phyloP scores from a whole-genome alignment of 768 basidiomycete genomes.

The Hydnomerulius pinastri region DNA sequence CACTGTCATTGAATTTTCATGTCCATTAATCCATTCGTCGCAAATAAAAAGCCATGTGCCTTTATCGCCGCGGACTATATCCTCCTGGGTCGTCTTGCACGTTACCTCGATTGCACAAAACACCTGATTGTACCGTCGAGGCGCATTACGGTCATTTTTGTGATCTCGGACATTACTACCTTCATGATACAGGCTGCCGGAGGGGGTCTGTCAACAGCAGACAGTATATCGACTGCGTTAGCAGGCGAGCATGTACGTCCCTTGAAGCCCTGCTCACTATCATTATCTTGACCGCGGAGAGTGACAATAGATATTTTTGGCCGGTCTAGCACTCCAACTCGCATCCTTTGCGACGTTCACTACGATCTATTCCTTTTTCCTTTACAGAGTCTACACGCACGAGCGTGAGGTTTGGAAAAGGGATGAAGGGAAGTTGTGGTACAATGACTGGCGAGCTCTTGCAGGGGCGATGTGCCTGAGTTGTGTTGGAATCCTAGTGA shows the following conservation, averaged over 20 bases:
- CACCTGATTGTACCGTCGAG: slow-evolving; percentile 49
- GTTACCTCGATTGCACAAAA: slow-evolving; percentile 44
- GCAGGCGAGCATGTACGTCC: too few species aligned
- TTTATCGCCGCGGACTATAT: slow-evolving; percentile 45
- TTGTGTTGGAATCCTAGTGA: slow-evolving; percentile 63
- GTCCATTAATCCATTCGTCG: too few species aligned
- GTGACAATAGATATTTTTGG: slow-evolving; percentile 36
- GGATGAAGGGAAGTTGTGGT: slow-evolving; percentile 44
- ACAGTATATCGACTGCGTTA: too few species aligned
- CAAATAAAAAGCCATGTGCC: slow-evolving; percentile 21
- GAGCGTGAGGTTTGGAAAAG: slow-evolving; percentile 42
- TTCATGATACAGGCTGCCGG: slow-evolving; percentile 56
- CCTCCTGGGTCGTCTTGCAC: slow-evolving; percentile 57
- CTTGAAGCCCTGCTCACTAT: too few species aligned
- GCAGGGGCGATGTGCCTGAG: slow-evolving; percentile 51
- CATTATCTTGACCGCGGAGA: too few species aligned
- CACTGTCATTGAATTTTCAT: too few species aligned
- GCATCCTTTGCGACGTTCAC: slow-evolving; percentile 32
- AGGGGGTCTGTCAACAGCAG: too few species aligned
- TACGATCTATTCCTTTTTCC: not conserved
- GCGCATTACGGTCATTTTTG: slow-evolving; percentile 54
- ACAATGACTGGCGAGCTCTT: slow-evolving; percentile 59
- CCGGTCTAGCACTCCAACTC: slow-evolving; percentile 55
- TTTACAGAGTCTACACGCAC: not conserved
- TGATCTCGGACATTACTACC: slow-evolving; percentile 58